phyloP scores from a whole-genome alignment of 1,139 yeast species.

The Lodderomyces margitis region DNA sequence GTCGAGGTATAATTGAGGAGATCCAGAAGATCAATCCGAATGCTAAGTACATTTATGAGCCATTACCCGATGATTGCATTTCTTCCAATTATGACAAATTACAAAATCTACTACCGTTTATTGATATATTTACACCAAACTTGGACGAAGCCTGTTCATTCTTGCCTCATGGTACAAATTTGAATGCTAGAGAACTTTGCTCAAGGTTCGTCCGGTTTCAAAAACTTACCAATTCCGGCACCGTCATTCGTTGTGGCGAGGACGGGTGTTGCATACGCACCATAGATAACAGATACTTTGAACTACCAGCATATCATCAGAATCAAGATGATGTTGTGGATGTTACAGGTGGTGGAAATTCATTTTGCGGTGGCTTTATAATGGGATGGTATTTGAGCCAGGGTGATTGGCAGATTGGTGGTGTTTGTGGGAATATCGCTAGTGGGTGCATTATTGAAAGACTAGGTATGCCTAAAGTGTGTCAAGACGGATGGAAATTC shows the following conservation, averaged over 20 bases:
- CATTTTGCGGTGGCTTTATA: conserved; percentile 80
- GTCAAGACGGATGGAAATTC: conserved; percentile 40
- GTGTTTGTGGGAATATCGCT: conserved; percentile 69
- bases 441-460: conserved; percentile 80
- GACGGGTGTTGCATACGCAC: conserved; percentile 51
- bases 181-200: conserved; percentile 32
- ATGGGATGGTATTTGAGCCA: conserved; percentile 52
- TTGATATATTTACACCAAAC: conserved; percentile 78
- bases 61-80: conserved; percentile 73
- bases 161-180: conserved; percentile 23
- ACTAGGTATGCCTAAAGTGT: conserved; percentile 61
- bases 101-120: conserved; percentile 36
- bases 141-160: conserved; percentile 63
- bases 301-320: conserved; percentile 76
- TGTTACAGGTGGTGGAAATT: conserved; percentile 94
- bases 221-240: conserved; percentile 39
- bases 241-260: conserved; percentile 70
- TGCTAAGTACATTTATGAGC: conserved; percentile 73
- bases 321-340: conserved; percentile 58
- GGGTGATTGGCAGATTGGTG: conserved; percentile 54
- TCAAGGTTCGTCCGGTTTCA: conserved; percentile 38
- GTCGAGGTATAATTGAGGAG: conserved; percentile 42
- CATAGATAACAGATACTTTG: conserved; percentile 14
- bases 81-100: conserved; percentile 47
- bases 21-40: conserved; percentile 22